A percentile compares a stretch with the other conserved stretches of the same genome.
Evolutionary conservation across 371 early-diverging fungal species (phyloP).

Genomic region (Lichtheimia ornata): DNA sequence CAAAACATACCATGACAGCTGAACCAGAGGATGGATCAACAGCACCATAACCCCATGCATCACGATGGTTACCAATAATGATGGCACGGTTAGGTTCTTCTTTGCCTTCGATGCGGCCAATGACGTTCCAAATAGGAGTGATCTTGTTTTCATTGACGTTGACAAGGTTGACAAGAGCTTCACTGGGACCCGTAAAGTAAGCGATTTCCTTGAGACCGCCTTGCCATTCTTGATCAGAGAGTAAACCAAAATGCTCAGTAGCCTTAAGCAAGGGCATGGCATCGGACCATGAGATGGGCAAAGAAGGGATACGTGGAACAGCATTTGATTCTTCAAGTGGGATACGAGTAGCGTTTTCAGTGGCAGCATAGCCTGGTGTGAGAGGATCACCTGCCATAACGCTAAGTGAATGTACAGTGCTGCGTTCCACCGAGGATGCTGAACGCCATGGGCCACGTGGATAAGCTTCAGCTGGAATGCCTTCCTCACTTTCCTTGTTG

Average conservation of each 20-base stretch:
- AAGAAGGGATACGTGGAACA: conserved; percentile 60
- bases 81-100: conserved; percentile 58
- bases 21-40: conserved; percentile 68
- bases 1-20: conserved; percentile 50
- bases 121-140: conserved; percentile 66
- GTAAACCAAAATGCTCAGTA: conserved; percentile 43
- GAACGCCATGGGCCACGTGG: conserved; percentile 70
- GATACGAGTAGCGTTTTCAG: conserved; percentile 52
- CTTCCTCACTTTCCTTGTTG: conserved; percentile 19
- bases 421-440: conserved; percentile 55
- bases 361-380: conserved; percentile 62
- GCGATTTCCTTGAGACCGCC: conserved; percentile 49
- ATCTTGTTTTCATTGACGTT: conserved; percentile 53
- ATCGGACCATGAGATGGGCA: conserved; percentile 69
- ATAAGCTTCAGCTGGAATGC: conserved; percentile 43
- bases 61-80: conserved; percentile 64
- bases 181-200: conserved; percentile 59
- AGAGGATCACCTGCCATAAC: conserved; percentile 62
- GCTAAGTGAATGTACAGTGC: conserved; percentile 49
- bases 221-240: conserved; percentile 27
- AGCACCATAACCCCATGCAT: conserved; percentile 68
- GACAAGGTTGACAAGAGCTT: conserved; percentile 50
- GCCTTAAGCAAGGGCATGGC: conserved; percentile 56
- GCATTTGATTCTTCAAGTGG: conserved; percentile 41
- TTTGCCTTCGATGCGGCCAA: conserved; percentile 57